Percentiles rank a stretch among this genome's conserved stretches.
These are phyloP conservation scores for Paramecium octaurelia DNA, from an alignment of 73 alveolate species.

Conservation along the genomic window DNA sequence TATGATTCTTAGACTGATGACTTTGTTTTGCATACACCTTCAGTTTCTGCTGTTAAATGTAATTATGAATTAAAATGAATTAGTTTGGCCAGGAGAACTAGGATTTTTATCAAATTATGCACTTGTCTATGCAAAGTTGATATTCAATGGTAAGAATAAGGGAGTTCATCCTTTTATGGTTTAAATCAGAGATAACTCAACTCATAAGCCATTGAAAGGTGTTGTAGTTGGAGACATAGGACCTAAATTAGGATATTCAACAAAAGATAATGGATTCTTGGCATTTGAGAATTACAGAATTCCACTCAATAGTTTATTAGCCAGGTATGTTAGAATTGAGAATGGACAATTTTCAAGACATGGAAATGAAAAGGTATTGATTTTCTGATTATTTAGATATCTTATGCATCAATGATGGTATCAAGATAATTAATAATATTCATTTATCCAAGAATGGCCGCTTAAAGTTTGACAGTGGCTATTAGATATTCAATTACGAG, in stretches of 20 bases:
- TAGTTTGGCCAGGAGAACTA: conserved; percentile 85
- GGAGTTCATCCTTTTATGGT: conserved; percentile 90
- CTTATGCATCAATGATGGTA: conserved; percentile 56
- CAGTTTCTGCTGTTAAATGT: conserved; percentile 71
- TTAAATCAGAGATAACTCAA: conserved; percentile 74
- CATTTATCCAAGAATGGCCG: conserved; percentile 41
- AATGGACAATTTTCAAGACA: conserved; percentile 69
- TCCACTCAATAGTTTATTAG: conserved; percentile 77
- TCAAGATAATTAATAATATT: conserved; percentile 7
- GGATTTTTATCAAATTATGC: conserved; percentile 78
- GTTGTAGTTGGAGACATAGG: conserved; percentile 92
- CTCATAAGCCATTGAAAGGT: conserved; percentile 79
- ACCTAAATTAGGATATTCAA: conserved; percentile 80
- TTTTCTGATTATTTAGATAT: not conserved
- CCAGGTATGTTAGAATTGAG: conserved; percentile 72
- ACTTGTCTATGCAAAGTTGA: conserved; percentile 79
- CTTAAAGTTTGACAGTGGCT: conserved; percentile 66
- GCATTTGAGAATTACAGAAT: conserved; percentile 71
- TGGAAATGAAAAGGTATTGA: conserved; percentile 55
- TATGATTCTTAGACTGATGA: conserved; percentile 70
- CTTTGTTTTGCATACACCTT: conserved; percentile 79
- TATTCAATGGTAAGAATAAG: conserved; percentile 72
- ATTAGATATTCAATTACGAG: conserved; percentile 83
- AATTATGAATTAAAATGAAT: not conserved
- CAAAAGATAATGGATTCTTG: conserved; percentile 85